Percentiles rank a stretch among this genome's conserved stretches.
phyloP scores from a whole-genome alignment of 306 rosid genomes.

The Prunus mongolica region DNA sequence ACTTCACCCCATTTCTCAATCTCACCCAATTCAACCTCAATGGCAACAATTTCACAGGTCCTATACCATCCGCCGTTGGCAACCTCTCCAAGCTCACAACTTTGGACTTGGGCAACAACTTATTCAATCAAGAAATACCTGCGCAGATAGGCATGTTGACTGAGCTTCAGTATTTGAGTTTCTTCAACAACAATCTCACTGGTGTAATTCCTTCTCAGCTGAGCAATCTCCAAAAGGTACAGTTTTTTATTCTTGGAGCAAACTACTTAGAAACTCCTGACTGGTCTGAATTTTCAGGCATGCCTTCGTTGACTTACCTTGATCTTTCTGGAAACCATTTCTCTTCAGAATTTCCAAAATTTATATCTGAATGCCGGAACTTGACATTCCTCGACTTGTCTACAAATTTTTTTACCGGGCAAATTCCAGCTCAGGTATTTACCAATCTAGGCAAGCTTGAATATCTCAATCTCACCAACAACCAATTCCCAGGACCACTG shows the following conservation, averaged over 20 bases:
- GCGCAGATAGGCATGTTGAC: conserved; percentile 34
- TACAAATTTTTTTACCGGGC: too few relatives aligned
- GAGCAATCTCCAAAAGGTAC: conserved; percentile 53
- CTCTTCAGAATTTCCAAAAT: too few relatives aligned
- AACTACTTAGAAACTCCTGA: too few relatives aligned
- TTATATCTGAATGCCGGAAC: too few relatives aligned
- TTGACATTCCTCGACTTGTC: too few relatives aligned
- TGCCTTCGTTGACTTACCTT: too few relatives aligned
- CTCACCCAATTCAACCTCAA: conserved; percentile 48
- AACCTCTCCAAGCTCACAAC: conserved; percentile 48
- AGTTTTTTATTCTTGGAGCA: conserved; percentile 8
- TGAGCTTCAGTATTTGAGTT: conserved; percentile 46
- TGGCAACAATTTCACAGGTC: conserved; percentile 10
- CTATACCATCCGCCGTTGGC: conserved; percentile 52
- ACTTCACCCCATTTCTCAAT: conserved; percentile 41
- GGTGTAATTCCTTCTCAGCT: conserved; percentile 50
- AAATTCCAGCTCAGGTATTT: too few relatives aligned
- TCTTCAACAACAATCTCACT: conserved; percentile 39
- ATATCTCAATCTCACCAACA: too few relatives aligned
- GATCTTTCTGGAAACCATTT: too few relatives aligned
- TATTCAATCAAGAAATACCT: conserved; percentile 3
- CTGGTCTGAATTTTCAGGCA: too few relatives aligned
- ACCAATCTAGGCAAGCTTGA: too few relatives aligned
- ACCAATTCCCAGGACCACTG: too few relatives aligned
- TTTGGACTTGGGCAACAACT: conserved; percentile 52